Conservation (phyloP, 768 basidiomycete species). For the Suillus subalutaceus region DNA sequence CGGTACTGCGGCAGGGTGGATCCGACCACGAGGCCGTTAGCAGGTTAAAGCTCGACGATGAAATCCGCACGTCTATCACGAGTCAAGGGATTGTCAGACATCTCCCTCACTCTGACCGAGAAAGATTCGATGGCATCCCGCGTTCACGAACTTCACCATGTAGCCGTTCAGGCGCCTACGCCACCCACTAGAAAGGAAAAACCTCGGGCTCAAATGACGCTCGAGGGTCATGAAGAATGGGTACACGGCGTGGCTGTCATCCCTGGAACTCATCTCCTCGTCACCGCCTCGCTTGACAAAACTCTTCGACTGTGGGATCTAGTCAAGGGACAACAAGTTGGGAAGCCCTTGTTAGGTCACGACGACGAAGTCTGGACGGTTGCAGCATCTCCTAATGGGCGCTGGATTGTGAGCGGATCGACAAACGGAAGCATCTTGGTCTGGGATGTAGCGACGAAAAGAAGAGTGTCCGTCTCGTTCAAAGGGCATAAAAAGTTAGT, state of each 20-base stretch:
- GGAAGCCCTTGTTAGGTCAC: conserved; percentile 10
- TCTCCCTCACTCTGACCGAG: not conserved
- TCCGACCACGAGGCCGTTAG: not conserved
- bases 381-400: not conserved
- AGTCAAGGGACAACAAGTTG: conserved; percentile 7
- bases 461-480: conserved; percentile 54
- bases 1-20: not conserved
- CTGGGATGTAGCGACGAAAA: conserved; percentile 43
- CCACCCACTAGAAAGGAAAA: not conserved
- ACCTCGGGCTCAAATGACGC: not conserved
- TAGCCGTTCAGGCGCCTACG: not conserved
- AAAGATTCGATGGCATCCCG: not conserved
- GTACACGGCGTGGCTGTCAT: not conserved
- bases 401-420: conserved; percentile 7
- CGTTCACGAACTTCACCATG: not conserved
- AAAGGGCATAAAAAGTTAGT: conserved; percentile 14
- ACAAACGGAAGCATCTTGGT: not conserved
- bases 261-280: conserved; percentile 2
- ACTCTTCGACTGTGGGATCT: conserved; percentile 13
- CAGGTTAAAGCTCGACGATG: not conserved
- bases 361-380: not conserved
- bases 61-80: not conserved
- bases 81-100: not conserved
- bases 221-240: not conserved
- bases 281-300: conserved; percentile 15